Conservation (phyloP, 208 protist species). For the Herpetomonas tarakana region DNA sequence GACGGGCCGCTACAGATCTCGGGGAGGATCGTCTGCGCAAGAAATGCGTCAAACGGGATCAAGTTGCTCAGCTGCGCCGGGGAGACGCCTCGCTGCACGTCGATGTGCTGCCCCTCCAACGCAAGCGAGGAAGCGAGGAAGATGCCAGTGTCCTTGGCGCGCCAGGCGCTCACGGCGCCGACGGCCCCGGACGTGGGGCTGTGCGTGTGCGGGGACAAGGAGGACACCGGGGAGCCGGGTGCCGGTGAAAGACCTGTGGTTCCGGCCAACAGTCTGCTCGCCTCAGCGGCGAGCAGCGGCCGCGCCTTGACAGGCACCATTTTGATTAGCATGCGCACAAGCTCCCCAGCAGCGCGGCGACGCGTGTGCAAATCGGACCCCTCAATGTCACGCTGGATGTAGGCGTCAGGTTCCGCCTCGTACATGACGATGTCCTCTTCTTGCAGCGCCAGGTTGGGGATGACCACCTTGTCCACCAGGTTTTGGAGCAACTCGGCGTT, state of each 20-base stretch:
- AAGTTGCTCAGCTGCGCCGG: conserved; percentile 55
- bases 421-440: conserved; percentile 93
- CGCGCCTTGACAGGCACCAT: conserved; percentile 56
- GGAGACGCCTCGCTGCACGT: conserved; percentile 49
- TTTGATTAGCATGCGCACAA: conserved; percentile 87
- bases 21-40: conserved; percentile 77
- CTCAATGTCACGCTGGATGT: conserved; percentile 96
- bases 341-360: conserved; percentile 86
- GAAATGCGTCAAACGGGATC: conserved; percentile 90
- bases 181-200: conserved; percentile 1
- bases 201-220: too few species aligned
- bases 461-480: conserved; percentile 92
- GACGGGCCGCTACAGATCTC: conserved; percentile 71
- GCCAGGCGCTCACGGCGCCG: conserved; percentile 77
- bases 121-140: conserved; percentile 93
- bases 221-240: neutral
- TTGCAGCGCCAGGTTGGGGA: conserved; percentile 92
- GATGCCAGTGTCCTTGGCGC: conserved; percentile 95
- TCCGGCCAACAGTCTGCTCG: conserved; percentile 49
- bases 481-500: conserved; percentile 56
- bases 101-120: conserved; percentile 65
- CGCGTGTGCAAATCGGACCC: conserved; percentile 93
- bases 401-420: conserved; percentile 93
- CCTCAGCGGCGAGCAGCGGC: conserved; percentile 57
- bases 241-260: neutral